These are phyloP conservation scores for Termitomyces sp. DNA, from an alignment of 768 basidiomycete genomes.

Conservation along the genomic window DNA sequence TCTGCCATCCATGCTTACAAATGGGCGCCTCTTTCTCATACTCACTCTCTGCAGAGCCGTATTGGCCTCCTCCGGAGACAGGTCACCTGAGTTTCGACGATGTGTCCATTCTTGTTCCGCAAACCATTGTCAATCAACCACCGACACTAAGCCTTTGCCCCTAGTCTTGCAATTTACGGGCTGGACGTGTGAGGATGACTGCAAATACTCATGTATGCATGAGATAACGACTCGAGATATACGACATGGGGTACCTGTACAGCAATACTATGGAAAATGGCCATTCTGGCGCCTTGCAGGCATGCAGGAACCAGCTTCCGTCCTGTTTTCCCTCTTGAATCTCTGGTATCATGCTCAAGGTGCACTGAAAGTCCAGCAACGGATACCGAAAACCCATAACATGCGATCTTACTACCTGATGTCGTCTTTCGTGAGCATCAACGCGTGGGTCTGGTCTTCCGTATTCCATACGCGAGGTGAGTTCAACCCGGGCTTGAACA, in stretches of 20 bases:
- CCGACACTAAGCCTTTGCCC: slow-evolving; percentile 31
- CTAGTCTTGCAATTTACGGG: slow-evolving; percentile 58
- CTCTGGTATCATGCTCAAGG: slow-evolving; percentile 71
- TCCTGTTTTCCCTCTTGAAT: slow-evolving; percentile 86
- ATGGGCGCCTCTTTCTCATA: slow-evolving; percentile 1
- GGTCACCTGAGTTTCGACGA: slow-evolving; percentile 41
- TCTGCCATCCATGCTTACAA: slow-evolving; percentile 4
- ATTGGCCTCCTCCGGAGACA: slow-evolving; percentile 60
- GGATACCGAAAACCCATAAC: slow-evolving; percentile 52
- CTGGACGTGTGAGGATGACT: slow-evolving; percentile 89
- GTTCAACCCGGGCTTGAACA: slow-evolving; percentile 17
- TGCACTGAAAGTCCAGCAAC: slow-evolving; percentile 36
- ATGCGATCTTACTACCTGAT: slow-evolving; percentile 62
- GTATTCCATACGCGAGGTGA: slow-evolving; percentile 91
- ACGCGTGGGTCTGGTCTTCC: slow-evolving; percentile 90
- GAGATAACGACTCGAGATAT: slow-evolving; percentile 56
- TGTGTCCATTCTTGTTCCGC: slow-evolving; percentile 45
- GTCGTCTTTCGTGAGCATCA: slow-evolving; percentile 70
- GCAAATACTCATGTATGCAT: slow-evolving; percentile 89
- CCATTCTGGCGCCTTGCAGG: slow-evolving; percentile 87
- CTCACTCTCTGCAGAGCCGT: not conserved
- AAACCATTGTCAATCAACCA: slow-evolving; percentile 32
- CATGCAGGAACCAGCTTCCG: slow-evolving; percentile 92
- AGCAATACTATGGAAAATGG: slow-evolving; percentile 97
- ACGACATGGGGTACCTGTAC: slow-evolving; percentile 34